These are phyloP conservation scores for Peronospora belbahrii DNA, from an alignment of 352 stramenopile genomes.

Conservation along the genomic window DNA sequence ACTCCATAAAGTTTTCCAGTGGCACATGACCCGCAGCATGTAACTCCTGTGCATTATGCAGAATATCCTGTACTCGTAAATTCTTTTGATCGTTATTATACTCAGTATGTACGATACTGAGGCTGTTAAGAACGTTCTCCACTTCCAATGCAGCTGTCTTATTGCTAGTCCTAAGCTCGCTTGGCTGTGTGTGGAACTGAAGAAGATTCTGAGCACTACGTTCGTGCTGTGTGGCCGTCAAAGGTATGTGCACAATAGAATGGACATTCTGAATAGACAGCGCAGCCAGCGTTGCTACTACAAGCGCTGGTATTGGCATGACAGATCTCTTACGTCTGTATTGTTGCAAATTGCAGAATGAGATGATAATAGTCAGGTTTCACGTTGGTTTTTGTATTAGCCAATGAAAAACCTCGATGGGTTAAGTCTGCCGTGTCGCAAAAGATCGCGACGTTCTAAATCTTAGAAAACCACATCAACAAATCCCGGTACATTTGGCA, in stretches of 20 bases:
- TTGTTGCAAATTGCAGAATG: slow-evolving; percentile 13
- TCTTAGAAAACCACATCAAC: no score
- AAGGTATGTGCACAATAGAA: slow-evolving; percentile 36
- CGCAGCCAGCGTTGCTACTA: slow-evolving; percentile 5
- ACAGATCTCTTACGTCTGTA: no score
- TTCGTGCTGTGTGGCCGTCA: slow-evolving; percentile 16
- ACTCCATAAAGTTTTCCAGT: slow-evolving; percentile 78
- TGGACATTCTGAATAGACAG: background rate
- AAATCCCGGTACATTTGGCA: background rate
- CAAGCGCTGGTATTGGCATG: no score
- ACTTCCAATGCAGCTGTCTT: slow-evolving; percentile 4
- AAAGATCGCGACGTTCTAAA: no score
- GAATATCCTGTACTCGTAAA: slow-evolving; percentile 1
- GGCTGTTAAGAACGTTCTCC: slow-evolving; percentile 9
- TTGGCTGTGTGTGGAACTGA: slow-evolving; percentile 30
- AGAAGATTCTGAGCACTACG: slow-evolving; percentile 31
- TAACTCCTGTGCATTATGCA: slow-evolving; percentile 29
- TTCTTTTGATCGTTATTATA: background rate
- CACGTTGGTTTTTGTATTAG: background rate
- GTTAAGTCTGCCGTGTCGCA: slow-evolving; percentile 2
- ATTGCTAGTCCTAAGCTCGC: background rate
- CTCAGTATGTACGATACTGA: slow-evolving; percentile 15
- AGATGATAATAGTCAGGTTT: background rate
- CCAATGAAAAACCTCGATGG: background rate
- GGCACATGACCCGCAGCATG: slow-evolving; percentile 35